phyloP scores from a whole-genome alignment of 257 asterid species.

The Nicotiana benthamiana region DNA sequence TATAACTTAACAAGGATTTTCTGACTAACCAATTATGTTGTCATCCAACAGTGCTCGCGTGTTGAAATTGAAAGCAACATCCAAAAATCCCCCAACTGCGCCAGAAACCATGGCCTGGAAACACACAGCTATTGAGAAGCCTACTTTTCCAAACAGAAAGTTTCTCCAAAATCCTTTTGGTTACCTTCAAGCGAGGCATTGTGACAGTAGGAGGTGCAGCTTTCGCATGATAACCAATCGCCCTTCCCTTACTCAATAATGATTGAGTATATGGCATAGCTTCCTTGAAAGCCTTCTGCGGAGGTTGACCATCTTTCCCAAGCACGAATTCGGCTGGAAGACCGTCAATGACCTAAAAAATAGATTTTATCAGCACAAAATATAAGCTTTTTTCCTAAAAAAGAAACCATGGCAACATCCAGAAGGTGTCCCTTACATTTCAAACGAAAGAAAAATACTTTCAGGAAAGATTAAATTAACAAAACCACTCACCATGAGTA shows the following conservation, averaged over 20 bases:
- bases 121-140: neutral
- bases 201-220: slow-evolving; percentile 98
- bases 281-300: slow-evolving; percentile 43
- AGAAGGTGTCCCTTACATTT: neutral
- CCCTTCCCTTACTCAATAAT: slow-evolving; percentile 55
- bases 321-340: slow-evolving; percentile 91
- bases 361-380: neutral
- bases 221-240: slow-evolving; percentile 79
- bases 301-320: slow-evolving; percentile 70
- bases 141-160: neutral
- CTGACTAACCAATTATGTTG: slow-evolving; percentile 77
- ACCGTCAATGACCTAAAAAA: slow-evolving; percentile 74
- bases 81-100: slow-evolving; percentile 84
- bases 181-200: slow-evolving; percentile 92
- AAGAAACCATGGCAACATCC: neutral
- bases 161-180: neutral
- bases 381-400: neutral
- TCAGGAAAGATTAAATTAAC: neutral
- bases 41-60: slow-evolving; percentile 84
- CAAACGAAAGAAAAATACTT: neutral
- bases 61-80: slow-evolving; percentile 84
- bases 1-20: neutral
- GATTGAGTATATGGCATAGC: slow-evolving; percentile 93
- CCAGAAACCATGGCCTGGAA: slow-evolving; percentile 93
- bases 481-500: slow-evolving; percentile 52